Evolutionary conservation across 495 filamentous ascomycete genomes (phyloP).

Genomic region (Xylaria castorea): DNA sequence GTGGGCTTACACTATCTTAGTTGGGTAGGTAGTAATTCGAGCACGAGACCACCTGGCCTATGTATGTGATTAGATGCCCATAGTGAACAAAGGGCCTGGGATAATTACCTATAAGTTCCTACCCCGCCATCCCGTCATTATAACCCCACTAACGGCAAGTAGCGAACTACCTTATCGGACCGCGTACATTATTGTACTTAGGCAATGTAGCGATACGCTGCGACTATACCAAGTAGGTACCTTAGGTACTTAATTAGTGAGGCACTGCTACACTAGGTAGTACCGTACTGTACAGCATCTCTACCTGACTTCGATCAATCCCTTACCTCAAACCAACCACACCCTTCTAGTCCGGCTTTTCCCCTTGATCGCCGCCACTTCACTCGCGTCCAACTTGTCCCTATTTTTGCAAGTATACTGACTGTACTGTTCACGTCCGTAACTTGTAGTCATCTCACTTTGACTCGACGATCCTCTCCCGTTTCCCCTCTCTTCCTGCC

Average conservation of each 20-base stretch:
- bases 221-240: neutral
- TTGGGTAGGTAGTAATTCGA: neutral
- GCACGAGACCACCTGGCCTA: neutral
- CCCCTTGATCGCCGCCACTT: conserved; percentile 4
- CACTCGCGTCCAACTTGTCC: neutral
- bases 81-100: neutral
- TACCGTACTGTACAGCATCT: no score
- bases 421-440: neutral
- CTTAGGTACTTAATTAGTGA: neutral
- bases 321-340: conserved; percentile 13
- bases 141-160: conserved; percentile 30
- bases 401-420: neutral
- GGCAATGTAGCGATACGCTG: neutral
- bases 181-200: neutral
- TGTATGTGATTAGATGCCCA: neutral
- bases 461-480: neutral
- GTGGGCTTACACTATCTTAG: neutral
- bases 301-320: conserved; percentile 2
- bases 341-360: neutral
- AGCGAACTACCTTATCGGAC: neutral
- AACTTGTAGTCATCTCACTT: neutral
- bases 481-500: neutral
- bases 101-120: neutral
- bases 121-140: conserved; percentile 27
- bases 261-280: conserved; percentile 1